phyloP scores from a whole-genome alignment of 345 rosid genomes.

The Geranium brycei region DNA sequence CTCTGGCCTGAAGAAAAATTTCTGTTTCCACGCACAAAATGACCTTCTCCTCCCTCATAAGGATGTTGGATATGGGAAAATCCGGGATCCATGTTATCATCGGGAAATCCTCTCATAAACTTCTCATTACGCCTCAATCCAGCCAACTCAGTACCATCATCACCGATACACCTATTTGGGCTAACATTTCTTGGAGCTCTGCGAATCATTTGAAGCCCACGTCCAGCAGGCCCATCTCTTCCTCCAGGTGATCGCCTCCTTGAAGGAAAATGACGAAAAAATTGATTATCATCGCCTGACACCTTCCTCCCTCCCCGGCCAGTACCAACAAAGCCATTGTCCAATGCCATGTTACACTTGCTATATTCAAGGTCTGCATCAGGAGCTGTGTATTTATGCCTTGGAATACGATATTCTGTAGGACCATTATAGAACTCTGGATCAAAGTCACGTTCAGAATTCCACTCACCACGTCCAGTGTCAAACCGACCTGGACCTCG shows the following conservation, averaged over 20 bases:
- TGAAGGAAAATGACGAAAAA: slow-evolving; percentile 27
- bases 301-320: slow-evolving; percentile 53
- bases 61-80: slow-evolving; percentile 31
- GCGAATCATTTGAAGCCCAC: slow-evolving; percentile 31
- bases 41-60: slow-evolving; percentile 41
- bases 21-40: slow-evolving; percentile 38
- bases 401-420: slow-evolving; percentile 23
- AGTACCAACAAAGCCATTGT: slow-evolving; percentile 35
- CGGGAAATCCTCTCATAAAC: slow-evolving; percentile 35
- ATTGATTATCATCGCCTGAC: slow-evolving; percentile 25
- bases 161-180: slow-evolving; percentile 27
- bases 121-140: slow-evolving; percentile 52
- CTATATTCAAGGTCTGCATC: slow-evolving; percentile 19
- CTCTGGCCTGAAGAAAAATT: slow-evolving; percentile 36
- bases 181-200: slow-evolving; percentile 43
- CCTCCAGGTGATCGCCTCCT: slow-evolving; percentile 43
- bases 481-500: slow-evolving; percentile 35
- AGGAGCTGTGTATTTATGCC: slow-evolving; percentile 26
- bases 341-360: slow-evolving; percentile 34
- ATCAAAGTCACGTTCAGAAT: slow-evolving; percentile 32
- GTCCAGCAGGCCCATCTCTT: slow-evolving; percentile 32
- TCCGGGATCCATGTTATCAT: slow-evolving; percentile 33
- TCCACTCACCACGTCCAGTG: slow-evolving; percentile 24
- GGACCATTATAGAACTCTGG: slow-evolving; percentile 26
- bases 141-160: slow-evolving; percentile 42